phyloP scores from a whole-genome alignment of 2,329 filamentous ascomycete species.

The Colletotrichum sublineola region DNA sequence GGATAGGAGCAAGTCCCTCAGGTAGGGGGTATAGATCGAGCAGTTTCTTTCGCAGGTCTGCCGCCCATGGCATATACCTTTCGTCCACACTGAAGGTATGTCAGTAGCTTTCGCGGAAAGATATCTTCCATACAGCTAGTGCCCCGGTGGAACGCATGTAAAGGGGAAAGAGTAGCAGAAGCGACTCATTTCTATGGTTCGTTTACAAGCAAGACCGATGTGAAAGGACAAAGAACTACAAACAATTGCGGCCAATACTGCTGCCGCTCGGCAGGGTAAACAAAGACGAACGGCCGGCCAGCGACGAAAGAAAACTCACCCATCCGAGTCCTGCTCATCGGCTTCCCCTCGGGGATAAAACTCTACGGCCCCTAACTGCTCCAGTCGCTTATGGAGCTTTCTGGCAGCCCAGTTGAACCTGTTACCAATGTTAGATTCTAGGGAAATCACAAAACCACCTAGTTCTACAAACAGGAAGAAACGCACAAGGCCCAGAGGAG shows the following conservation, averaged over 20 bases:
- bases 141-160: no score
- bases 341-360: constrained; percentile 86
- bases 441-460: no score
- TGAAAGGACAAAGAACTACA: background rate
- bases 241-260: background rate
- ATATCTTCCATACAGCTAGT: background rate
- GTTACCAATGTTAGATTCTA: constrained; percentile 14
- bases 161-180: background rate
- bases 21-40: constrained; percentile 78
- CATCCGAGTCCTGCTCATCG: constrained; percentile 94
- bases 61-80: constrained; percentile 82
- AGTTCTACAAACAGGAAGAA: background rate
- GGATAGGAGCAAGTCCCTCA: constrained; percentile 75
- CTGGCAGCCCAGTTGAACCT: constrained; percentile 95
- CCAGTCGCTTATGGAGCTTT: constrained; percentile 86
- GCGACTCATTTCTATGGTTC: no score
- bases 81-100: constrained; percentile 76
- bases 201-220: background rate
- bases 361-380: constrained; percentile 84
- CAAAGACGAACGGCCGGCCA: background rate
- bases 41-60: constrained; percentile 75
- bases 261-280: background rate
- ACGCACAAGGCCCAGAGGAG: background rate
- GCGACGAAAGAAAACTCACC: constrained; percentile 64
- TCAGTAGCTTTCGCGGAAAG: constrained; percentile 12